Conservation (phyloP, 352 stramenopile genomes). For the Globisporangium acanthophoron region DNA sequence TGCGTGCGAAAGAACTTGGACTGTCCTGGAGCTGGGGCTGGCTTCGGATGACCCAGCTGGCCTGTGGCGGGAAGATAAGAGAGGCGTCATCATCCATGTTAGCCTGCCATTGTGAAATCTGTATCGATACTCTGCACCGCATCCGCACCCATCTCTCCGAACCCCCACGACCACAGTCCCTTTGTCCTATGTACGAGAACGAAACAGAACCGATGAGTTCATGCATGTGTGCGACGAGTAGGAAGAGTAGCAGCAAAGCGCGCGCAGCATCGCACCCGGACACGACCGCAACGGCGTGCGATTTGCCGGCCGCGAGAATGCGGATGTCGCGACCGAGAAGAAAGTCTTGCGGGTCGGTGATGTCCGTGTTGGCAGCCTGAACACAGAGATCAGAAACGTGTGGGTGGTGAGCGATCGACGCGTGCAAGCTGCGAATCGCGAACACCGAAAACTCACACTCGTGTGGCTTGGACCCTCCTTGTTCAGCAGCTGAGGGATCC, state of each 20-base stretch:
- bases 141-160: constrained; percentile 56
- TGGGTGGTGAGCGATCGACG: too few relatives aligned
- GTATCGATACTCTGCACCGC: too few relatives aligned
- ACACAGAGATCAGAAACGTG: too few relatives aligned
- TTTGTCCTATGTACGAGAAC: constrained; percentile 31
- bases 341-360: constrained; percentile 65
- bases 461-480: constrained; percentile 57
- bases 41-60: constrained; percentile 67
- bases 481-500: constrained; percentile 74
- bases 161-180: constrained; percentile 73
- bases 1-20: constrained; percentile 80
- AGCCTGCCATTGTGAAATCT: not conserved
- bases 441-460: too few relatives aligned
- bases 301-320: constrained; percentile 48
- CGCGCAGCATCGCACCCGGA: constrained; percentile 25
- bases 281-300: constrained; percentile 48
- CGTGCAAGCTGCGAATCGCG: too few relatives aligned
- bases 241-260: not conserved
- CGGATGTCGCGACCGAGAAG: constrained; percentile 67
- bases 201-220: not conserved
- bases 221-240: not conserved
- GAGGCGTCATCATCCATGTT: too few relatives aligned
- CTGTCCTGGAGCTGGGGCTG: constrained; percentile 32
- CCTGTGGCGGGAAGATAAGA: constrained; percentile 15
- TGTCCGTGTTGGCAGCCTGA: constrained; percentile 41